Evolutionary conservation across 768 basidiomycete genomes (phyloP).

Genomic region (Suillus lakei): DNA sequence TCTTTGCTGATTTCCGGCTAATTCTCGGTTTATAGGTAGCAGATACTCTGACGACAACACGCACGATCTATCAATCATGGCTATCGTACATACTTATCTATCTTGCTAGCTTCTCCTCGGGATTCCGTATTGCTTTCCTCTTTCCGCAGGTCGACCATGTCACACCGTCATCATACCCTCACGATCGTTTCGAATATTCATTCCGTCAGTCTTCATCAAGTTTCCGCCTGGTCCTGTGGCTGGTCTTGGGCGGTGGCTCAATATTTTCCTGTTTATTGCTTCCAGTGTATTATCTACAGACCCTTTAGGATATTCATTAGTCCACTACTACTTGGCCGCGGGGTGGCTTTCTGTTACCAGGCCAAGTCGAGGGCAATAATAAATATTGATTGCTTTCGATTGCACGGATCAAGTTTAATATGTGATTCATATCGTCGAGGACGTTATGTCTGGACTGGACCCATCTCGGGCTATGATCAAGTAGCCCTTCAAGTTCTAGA

Average conservation of each 20-base stretch:
- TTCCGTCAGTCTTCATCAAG: slow-evolving; percentile 17
- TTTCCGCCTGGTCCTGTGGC: slow-evolving; percentile 8
- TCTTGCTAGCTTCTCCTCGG: slow-evolving; percentile 33
- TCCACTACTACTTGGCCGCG: slow-evolving; percentile 16
- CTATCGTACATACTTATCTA: slow-evolving; percentile 39
- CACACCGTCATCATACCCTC: slow-evolving; percentile 28
- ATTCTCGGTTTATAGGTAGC: slow-evolving; percentile 21
- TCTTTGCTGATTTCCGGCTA: background rate
- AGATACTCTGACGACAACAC: slow-evolving; percentile 34
- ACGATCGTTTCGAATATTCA: slow-evolving; percentile 31
- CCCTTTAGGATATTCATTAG: slow-evolving; percentile 31
- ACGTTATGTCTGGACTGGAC: background rate
- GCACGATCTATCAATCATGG: slow-evolving; percentile 37
- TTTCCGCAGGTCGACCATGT: slow-evolving; percentile 36
- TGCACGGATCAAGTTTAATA: background rate
- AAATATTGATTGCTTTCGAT: slow-evolving; percentile 11
- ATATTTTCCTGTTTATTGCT: slow-evolving; percentile 32
- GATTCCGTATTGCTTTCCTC: slow-evolving; percentile 29
- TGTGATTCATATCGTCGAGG: background rate
- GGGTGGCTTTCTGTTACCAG: slow-evolving; percentile 15
- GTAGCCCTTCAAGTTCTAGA: background rate
- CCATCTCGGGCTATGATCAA: background rate
- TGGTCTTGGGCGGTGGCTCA: slow-evolving; percentile 16
- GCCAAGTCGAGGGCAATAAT: slow-evolving; percentile 16
- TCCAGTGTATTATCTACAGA: slow-evolving; percentile 33